Evolutionary conservation across 2,329 filamentous ascomycete species (phyloP).

Genomic region (Epichloe typhina): DNA sequence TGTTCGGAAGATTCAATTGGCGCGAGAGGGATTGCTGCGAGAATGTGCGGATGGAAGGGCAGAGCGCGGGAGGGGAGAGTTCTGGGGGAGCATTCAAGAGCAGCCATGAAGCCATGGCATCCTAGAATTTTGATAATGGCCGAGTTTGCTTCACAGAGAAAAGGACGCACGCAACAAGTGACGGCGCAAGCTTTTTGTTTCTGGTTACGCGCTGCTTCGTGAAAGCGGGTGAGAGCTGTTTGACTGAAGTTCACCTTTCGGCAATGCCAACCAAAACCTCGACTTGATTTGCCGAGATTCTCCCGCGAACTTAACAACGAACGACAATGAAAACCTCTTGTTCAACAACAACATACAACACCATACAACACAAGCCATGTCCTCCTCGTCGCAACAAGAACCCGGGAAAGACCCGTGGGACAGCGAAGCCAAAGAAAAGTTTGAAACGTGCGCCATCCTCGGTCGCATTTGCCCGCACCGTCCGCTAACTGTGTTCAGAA

Average conservation of each 20-base stretch:
- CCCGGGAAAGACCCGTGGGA: slow-evolving; percentile 34
- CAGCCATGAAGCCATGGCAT: background rate
- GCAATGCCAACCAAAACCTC: too few relatives aligned
- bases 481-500: slow-evolving; percentile 37
- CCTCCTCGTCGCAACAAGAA: slow-evolving; percentile 1
- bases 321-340: slow-evolving; percentile 5
- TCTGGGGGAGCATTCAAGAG: slow-evolving; percentile 11
- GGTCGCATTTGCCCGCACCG: background rate
- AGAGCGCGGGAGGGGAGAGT: background rate
- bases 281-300: slow-evolving; percentile 7
- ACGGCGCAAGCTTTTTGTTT: too few relatives aligned
- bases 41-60: slow-evolving; percentile 2
- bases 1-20: slow-evolving; percentile 33
- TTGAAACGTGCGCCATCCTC: slow-evolving; percentile 40
- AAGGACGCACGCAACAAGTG: too few relatives aligned
- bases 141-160: too few relatives aligned
- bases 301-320: slow-evolving; percentile 2
- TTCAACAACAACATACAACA: background rate
- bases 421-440: slow-evolving; percentile 47
- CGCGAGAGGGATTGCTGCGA: slow-evolving; percentile 25
- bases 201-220: too few relatives aligned
- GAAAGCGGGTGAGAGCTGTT: too few relatives aligned
- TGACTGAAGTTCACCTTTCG: too few relatives aligned
- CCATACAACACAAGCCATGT: background rate
- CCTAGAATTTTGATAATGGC: too few relatives aligned